Base-by-base conservation (phyloP, 2,329 filamentous ascomycete genomes). In the Pseudocercospora musae region DNA sequence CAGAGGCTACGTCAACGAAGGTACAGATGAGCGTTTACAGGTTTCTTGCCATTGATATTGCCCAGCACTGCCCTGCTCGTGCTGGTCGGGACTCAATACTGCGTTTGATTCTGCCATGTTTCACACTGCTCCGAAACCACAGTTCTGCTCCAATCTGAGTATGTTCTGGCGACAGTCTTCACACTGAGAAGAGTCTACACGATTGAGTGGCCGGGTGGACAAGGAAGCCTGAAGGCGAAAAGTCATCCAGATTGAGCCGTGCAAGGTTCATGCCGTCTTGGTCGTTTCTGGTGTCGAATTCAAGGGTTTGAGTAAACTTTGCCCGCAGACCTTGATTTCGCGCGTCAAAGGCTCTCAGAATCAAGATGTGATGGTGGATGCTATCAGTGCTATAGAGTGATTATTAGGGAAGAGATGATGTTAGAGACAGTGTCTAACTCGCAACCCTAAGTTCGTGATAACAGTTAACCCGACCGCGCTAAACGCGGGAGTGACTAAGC, bases 51-150 rank as follows among this genome's bases (percentile, higher is more conserved):
- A 18, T 33, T 37, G 27, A 33, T 37, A 23, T 23, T 40, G 52
- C 29, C 52, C 52, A 54, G 52, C 52, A 54, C 27, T 33, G 13
- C 29, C 52, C 52, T 33, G 52, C 29, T 11, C n/a, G 52, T 54
- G 15, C 52, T 54, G 1, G 52, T 21, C 18, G 52, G 52, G 11
- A 20, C 15, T 29, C 18, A 18, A 21, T 40, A 33, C 29, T 40
- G 33, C 29, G 25, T 40, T 54, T 54, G 52, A 54, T 40, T 33
- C 18, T 29, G 52, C 52, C 52, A 54, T 40, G 52, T 54, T 54
- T 54, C 52, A 54, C 27, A 13, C 52, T 18, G 29, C 52, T 21
- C 29, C 27, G 52, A 54, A 40, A 54, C 29, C 20, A 21, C 31
- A 15, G 10, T 8, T 33, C 52, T 54, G 29, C 52, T 54, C 52